Percentiles rank a stretch among this genome's conserved stretches.
phyloP scores from a whole-genome alignment of 2,329 filamentous ascomycete species.

The Claviceps digitariae region DNA sequence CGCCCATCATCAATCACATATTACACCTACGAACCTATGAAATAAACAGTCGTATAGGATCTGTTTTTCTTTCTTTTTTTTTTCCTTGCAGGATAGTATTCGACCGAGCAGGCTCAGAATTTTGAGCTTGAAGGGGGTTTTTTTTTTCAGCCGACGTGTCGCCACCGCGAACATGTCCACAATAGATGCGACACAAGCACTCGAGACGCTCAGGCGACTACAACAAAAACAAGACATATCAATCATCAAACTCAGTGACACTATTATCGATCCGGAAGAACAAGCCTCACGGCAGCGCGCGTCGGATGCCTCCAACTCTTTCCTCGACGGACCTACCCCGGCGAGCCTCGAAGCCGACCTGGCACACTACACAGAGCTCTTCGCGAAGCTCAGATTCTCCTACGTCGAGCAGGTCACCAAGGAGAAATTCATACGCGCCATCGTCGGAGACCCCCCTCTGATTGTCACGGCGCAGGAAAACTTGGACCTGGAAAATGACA shows the following conservation, averaged over 20 bases:
- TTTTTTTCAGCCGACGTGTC: not conserved
- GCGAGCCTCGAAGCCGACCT: constrained; percentile 72
- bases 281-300: constrained; percentile 36
- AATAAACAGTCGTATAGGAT: not conserved
- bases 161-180: constrained; percentile 15
- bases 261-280: constrained; percentile 43
- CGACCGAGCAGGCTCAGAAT: not conserved
- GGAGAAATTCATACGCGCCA: constrained; percentile 89
- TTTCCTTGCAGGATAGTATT: not conserved
- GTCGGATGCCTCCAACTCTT: constrained; percentile 58
- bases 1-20: not conserved
- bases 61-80: not conserved
- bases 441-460: constrained; percentile 78
- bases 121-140: no score
- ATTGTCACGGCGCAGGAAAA: constrained; percentile 78
- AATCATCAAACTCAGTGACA: constrained; percentile 65
- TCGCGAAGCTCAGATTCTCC: constrained; percentile 89
- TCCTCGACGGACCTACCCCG: constrained; percentile 55
- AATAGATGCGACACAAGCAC: constrained; percentile 24
- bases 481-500: constrained; percentile 54
- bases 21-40: not conserved
- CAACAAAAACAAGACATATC: constrained; percentile 49
- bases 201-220: constrained; percentile 38
- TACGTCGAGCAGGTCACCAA: constrained; percentile 98
- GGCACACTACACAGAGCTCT: constrained; percentile 84